These are phyloP conservation scores for Cystobasidium ongulense DNA, from an alignment of 768 basidiomycete species.

Conservation along the genomic window DNA sequence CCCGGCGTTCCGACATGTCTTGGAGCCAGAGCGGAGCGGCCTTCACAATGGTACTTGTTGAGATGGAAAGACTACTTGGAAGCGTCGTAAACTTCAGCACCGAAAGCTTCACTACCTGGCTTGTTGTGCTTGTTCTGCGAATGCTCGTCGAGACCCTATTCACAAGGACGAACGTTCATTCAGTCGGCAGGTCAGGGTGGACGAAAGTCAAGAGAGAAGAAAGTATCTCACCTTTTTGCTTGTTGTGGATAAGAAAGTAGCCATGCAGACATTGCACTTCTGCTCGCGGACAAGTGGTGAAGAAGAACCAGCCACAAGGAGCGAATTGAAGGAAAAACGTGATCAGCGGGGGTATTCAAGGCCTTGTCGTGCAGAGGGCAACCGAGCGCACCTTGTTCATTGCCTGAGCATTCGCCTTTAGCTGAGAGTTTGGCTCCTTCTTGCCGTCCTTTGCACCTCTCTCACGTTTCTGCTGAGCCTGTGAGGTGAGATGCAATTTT, in stretches of 20 bases:
- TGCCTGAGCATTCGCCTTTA: slow-evolving; percentile 15
- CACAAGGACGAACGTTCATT: neutral
- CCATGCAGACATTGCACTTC: slow-evolving; percentile 26
- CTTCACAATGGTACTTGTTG: too few relatives aligned
- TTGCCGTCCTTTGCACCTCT: slow-evolving; percentile 10
- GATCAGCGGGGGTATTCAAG: slow-evolving; percentile 4
- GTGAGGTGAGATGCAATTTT: neutral
- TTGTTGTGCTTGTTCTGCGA: slow-evolving; percentile 6
- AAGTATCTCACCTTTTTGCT: slow-evolving; percentile 23
- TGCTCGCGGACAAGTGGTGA: neutral
- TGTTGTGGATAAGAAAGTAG: slow-evolving; percentile 10
- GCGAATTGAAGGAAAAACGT: neutral
- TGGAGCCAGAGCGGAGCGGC: too few relatives aligned
- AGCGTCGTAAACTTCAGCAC: slow-evolving; percentile 14
- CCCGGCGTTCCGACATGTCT: too few relatives aligned
- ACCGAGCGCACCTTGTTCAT: slow-evolving; percentile 3
- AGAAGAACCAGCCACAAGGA: neutral
- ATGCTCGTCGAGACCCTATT: slow-evolving; percentile 23
- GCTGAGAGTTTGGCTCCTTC: slow-evolving; percentile 8
- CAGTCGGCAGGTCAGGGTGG: neutral
- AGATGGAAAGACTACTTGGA: neutral
- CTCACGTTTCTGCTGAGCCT: slow-evolving; percentile 27
- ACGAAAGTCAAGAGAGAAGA: neutral
- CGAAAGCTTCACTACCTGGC: slow-evolving; percentile 17
- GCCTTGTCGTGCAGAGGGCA: neutral